These are phyloP conservation scores for Ricinus communis DNA, from an alignment of 345 rosid genomes.

Conservation along the genomic window DNA sequence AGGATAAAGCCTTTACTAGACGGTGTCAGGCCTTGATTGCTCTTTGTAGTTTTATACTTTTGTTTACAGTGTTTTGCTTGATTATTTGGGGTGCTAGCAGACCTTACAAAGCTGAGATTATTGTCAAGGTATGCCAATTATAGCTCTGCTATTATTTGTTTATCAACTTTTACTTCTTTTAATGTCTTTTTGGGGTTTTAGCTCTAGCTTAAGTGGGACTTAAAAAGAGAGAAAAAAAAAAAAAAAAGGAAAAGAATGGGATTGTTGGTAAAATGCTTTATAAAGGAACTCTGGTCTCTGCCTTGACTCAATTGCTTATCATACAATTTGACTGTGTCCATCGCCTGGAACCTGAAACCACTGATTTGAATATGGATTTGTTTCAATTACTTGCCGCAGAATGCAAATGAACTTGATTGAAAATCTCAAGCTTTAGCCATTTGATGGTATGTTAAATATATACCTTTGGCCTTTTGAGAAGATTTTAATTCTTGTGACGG, in stretches of 20 bases:
- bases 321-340: background rate
- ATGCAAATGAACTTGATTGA: background rate
- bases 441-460: background rate
- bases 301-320: background rate
- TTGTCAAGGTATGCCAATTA: constrained; percentile 50
- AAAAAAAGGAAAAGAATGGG: no score
- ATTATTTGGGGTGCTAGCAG: constrained; percentile 81
- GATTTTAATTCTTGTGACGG: no score
- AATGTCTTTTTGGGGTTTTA: no score
- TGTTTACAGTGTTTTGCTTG: constrained; percentile 66
- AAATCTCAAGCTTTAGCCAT: background rate
- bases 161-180: background rate
- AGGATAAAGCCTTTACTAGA: constrained; percentile 53
- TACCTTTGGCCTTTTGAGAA: background rate
- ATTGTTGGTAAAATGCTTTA: background rate
- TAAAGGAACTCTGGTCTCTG: background rate
- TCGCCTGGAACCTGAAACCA: background rate
- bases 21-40: constrained; percentile 62
- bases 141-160: no score
- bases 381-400: background rate
- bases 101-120: constrained; percentile 63
- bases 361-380: background rate
- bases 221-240: no score
- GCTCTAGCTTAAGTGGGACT: no score
- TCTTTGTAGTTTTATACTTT: constrained; percentile 42